A percentile compares a stretch with the other conserved stretches of the same genome.
Conservation (phyloP, 768 basidiomycete genomes). For the Exidia glandulosa region DNA sequence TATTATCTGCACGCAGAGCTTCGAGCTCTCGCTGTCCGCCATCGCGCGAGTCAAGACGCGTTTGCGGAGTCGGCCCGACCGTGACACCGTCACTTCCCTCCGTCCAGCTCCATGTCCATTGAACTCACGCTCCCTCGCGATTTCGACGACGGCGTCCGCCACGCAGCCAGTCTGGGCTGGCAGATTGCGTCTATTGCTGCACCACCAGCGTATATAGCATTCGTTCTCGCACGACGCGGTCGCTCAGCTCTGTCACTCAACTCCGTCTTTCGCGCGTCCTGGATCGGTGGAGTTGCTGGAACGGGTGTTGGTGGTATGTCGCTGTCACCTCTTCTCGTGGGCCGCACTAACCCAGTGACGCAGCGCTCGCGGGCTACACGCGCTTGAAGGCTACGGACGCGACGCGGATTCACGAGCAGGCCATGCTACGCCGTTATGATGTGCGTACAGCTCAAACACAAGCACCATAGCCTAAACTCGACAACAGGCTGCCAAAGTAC, state of each 20-base stretch:
- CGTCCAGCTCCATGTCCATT: neutral
- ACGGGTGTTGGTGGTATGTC: constrained; percentile 9
- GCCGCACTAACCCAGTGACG: constrained; percentile 44
- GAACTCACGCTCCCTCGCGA: constrained; percentile 21
- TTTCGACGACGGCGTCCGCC: constrained; percentile 42
- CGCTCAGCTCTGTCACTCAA: constrained; percentile 46
- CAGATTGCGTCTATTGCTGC: constrained; percentile 51
- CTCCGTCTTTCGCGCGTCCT: constrained; percentile 56
- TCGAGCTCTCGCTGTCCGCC: constrained; percentile 53
- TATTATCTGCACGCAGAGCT: constrained; percentile 52
- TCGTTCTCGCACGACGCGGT: constrained; percentile 44
- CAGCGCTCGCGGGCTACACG: constrained; percentile 35
- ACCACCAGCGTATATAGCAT: constrained; percentile 49
- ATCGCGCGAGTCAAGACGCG: constrained; percentile 21
- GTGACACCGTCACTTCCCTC: neutral
- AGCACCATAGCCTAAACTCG: constrained; percentile 2
- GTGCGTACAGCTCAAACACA: neutral
- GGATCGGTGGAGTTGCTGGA: constrained; percentile 60
- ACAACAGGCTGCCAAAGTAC: constrained; percentile 42
- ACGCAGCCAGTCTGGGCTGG: constrained; percentile 57
- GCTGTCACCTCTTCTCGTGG: constrained; percentile 21
- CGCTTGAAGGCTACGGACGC: constrained; percentile 39
- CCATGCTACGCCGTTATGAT: neutral
- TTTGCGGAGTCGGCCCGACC: neutral
- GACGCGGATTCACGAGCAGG: constrained; percentile 30